Evolutionary conservation across 495 filamentous ascomycete genomes (phyloP), one percentile per base, ranked within the genome.

Genomic region (Penicillium coffeae): DNA sequence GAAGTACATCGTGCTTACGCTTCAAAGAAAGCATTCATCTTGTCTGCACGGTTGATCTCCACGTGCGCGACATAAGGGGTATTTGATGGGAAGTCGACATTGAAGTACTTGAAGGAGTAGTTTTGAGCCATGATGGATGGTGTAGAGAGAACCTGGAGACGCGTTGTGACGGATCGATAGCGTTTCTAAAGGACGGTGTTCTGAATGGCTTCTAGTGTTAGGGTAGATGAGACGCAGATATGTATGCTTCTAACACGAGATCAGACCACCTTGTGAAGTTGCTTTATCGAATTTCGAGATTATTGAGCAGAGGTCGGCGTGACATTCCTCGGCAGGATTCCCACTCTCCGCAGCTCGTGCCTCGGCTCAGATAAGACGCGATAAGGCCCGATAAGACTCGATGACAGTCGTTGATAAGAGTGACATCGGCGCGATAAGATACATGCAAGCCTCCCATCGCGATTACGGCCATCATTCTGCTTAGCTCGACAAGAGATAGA

Each of bases 21-120:
- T 69, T 90, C 85, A 51, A 81, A 72, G 68, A 96, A 97, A 46
- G 93, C 84, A 68, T 98, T 98, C 63, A 96, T 72, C 72, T 96
- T 96, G 42, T 82, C 67, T 1, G 92, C 82, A 7, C 93, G 82
- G 74, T 95, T 91, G 72, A 95, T 96, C 65, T 96, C 86, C 42
- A 98, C 90, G 64, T 95, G 89, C 8, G 87, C 89, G 33, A 96
- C 88, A 70, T 82, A 82, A 52, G 69, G 64, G n/a, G 64, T 54
- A 46, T 84, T 73, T 12, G 65, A 54, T 0, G 90, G 89, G 46
- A 85, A 85, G 16, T 78, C 77, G 52, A 96, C 73, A 46, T 82
- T 81, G 79, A 93, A 97, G 75, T 92, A 75, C 49, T 86, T 72
- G 72, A 77, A 85, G 10, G 62, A 51, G 55, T 64, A 63, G 27